A percentile compares a stretch with the other conserved stretches of the same genome.
phyloP scores from a whole-genome alignment of 1,284 basidiomycete species.

The Rhizoctonia solani region DNA sequence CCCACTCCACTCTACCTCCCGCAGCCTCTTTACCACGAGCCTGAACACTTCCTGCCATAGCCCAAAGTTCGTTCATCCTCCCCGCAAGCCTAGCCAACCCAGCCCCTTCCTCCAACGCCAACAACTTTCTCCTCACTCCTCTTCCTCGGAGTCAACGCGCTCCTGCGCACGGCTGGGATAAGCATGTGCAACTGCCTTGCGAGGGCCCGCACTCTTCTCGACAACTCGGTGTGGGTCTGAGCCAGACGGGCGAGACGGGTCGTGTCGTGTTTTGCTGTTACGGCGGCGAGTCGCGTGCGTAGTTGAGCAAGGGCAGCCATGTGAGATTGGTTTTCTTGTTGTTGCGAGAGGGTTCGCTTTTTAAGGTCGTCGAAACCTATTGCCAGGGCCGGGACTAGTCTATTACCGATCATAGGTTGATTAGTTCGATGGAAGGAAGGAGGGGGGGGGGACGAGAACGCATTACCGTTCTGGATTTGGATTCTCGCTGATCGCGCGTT shows the following conservation, averaged over 20 bases:
- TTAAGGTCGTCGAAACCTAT: conserved; percentile 82
- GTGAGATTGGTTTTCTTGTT: conserved; percentile 67
- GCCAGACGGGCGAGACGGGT: conserved; percentile 69
- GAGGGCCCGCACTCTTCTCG: conserved; percentile 73
- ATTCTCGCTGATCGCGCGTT: conserved; percentile 78
- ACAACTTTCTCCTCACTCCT: conserved; percentile 65
- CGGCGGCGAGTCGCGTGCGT: conserved; percentile 9
- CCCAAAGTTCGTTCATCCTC: conserved; percentile 85
- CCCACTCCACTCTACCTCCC: conserved; percentile 57
- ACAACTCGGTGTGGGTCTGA: conserved; percentile 71
- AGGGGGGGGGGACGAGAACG: conserved; percentile 27
- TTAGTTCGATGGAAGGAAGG: not conserved
- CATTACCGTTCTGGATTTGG: conserved; percentile 78
- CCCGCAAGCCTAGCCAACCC: conserved; percentile 68
- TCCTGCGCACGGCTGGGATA: conserved; percentile 75
- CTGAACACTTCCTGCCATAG: conserved; percentile 75
- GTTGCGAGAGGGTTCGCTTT: conserved; percentile 78
- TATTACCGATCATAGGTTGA: too few relatives aligned
- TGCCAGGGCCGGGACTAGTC: conserved; percentile 82
- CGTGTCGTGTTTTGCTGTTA: conserved; percentile 64
- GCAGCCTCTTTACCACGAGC: conserved; percentile 56
- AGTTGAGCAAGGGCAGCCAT: conserved; percentile 59
- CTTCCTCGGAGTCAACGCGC: conserved; percentile 82
- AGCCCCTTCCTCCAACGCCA: conserved; percentile 74
- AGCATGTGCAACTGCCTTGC: conserved; percentile 78